These are phyloP conservation scores for Hymenoscyphus repandus DNA, from an alignment of 2,329 filamentous ascomycete species.

Conservation along the genomic window DNA sequence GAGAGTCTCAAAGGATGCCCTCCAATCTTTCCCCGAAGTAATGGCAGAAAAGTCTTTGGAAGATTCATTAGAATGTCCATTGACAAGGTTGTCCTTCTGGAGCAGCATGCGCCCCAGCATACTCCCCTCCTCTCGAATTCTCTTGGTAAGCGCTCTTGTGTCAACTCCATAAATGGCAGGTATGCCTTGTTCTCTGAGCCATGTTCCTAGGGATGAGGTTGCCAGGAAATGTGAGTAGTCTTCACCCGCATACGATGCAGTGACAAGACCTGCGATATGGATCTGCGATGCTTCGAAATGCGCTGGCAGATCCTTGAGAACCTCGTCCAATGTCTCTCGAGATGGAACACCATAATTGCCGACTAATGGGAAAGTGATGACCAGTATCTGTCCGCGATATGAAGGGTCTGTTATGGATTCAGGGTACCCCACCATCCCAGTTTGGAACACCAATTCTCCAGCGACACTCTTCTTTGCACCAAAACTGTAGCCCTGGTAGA, in stretches of 20 bases:
- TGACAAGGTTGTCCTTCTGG: slow-evolving; percentile 50
- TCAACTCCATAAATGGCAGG: slow-evolving; percentile 95
- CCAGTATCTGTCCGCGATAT: slow-evolving; percentile 88
- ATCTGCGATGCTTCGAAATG: slow-evolving; percentile 92
- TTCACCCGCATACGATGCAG: slow-evolving; percentile 88
- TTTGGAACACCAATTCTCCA: slow-evolving; percentile 98
- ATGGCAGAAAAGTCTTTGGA: slow-evolving; percentile 38
- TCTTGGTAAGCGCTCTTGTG: slow-evolving; percentile 89
- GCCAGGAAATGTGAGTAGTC: slow-evolving; percentile 94
- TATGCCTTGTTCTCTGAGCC: slow-evolving; percentile 93
- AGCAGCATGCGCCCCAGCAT: slow-evolving; percentile 90
- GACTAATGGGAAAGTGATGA: slow-evolving; percentile 91
- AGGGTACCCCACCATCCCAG: slow-evolving; percentile 97
- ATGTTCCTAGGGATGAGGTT: slow-evolving; percentile 81
- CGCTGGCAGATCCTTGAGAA: slow-evolving; percentile 80
- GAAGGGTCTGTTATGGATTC: slow-evolving; percentile 88
- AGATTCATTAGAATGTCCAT: slow-evolving; percentile 36
- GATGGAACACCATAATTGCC: slow-evolving; percentile 98
- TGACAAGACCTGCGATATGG: slow-evolving; percentile 87
- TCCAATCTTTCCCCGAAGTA: slow-evolving; percentile 37
- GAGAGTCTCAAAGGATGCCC: slow-evolving; percentile 65
- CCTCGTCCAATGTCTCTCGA: slow-evolving; percentile 74
- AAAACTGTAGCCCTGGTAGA: slow-evolving; percentile 94
- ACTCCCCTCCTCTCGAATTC: slow-evolving; percentile 87
- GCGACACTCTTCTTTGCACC: slow-evolving; percentile 91